Evolutionary conservation across 2,329 filamentous ascomycete species (phyloP), one percentile per base, ranked within the genome.

Genomic region (Dothistroma septosporum): DNA sequence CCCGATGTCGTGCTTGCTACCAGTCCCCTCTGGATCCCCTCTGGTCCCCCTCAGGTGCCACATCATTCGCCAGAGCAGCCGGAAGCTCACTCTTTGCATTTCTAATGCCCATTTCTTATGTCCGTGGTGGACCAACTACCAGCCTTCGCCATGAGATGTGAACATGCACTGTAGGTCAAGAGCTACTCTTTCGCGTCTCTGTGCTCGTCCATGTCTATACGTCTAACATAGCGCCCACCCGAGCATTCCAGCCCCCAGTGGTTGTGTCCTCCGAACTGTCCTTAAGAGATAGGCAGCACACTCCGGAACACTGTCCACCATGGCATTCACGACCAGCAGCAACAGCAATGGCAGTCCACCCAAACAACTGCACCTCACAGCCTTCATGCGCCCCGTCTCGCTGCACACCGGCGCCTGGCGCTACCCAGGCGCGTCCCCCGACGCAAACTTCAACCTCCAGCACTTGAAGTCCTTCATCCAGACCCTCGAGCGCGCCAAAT

Each of bases 371-470:
- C 60, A 62, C 24, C 57, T 62, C 31, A 62, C 60, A 32, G 60
- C 60, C 22, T 62, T 62, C 41, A 62, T 62, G 60, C 52, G 60
- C 28, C 60, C 60, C 7, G 60, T 85, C 1, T 81, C 77, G 50
- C 72, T 84, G 10, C 82, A 85, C 63, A 82, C 80, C 1, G 81
- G 83, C 31, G 65, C 63, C 14, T 66, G 64, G 64, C 48, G 63
- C 47, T 57, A 62, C 55, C 82, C 82, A 0, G 80, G 79, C 2
- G 73, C 82, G 0, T 82, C 81, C 58, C 75, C 82, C 0, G 82
- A 85, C 58, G 82, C 82, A 57, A 85, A 85, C 72, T 84, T 85
- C 77, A 83, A 83, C 64, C 76, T 84, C 14, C 70, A 53, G 5
- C 81, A 85, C 63, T 72, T 85, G 5, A 80, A 79, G 52, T 75